phyloP scores from a whole-genome alignment of 2,329 filamentous ascomycete genomes.

The Microsporum canis region DNA sequence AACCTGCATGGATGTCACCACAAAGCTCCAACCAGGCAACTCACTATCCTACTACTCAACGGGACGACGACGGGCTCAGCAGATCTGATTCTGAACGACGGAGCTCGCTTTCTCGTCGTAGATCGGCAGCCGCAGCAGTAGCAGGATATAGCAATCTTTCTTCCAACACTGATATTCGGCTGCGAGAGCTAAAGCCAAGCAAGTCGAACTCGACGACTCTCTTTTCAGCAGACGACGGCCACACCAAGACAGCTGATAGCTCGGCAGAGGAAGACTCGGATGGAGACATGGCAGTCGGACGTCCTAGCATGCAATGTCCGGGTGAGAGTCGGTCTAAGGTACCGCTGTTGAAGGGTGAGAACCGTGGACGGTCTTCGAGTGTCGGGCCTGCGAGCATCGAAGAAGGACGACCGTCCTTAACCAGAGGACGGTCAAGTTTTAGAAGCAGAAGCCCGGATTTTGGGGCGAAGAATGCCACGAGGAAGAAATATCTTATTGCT shows the following conservation, averaged over 20 bases:
- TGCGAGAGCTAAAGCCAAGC: background rate
- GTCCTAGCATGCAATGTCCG: constrained; percentile 39
- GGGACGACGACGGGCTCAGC: background rate
- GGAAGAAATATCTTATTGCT: constrained; percentile 77
- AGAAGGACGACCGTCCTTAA: constrained; percentile 31
- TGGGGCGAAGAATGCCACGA: constrained; percentile 53
- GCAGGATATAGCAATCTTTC: background rate
- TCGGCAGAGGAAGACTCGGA: constrained; percentile 30
- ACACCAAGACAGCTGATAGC: background rate
- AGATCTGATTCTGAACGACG: constrained; percentile 2
- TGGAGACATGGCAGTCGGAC: constrained; percentile 36
- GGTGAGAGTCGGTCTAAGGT: constrained; percentile 40
- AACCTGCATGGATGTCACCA: constrained; percentile 10
- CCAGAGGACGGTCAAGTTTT: constrained; percentile 52
- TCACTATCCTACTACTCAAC: background rate
- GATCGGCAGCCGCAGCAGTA: background rate
- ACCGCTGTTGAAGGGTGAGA: constrained; percentile 44
- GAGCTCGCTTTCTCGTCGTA: background rate
- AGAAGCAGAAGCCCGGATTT: constrained; percentile 65
- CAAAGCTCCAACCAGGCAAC: background rate
- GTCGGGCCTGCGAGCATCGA: constrained; percentile 21
- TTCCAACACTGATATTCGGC: background rate
- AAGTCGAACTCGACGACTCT: background rate
- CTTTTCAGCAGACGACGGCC: background rate
- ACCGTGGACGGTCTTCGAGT: constrained; percentile 27